Conservation (phyloP, 1,139 yeast species). For the Suhomyces anneliseae region DNA sequence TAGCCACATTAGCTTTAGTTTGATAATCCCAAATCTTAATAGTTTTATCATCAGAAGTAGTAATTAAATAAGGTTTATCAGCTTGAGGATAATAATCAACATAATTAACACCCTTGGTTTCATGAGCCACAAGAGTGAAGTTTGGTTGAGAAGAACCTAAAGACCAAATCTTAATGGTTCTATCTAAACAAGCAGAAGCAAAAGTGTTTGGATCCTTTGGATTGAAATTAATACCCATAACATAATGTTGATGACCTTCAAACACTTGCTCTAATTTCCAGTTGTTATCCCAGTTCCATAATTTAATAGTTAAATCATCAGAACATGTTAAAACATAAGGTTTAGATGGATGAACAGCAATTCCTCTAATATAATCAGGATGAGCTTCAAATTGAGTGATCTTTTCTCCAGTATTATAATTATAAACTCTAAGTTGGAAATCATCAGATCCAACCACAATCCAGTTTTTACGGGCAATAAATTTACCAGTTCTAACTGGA, state of each 20-base stretch:
- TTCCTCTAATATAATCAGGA: constrained; percentile 90
- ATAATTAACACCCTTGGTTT: constrained; percentile 88
- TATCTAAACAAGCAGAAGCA: constrained; percentile 95
- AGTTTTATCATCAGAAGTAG: constrained; percentile 90
- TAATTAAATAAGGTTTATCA: constrained; percentile 92
- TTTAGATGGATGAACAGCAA: constrained; percentile 92
- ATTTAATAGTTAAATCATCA: constrained; percentile 86
- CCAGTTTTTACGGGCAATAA: constrained; percentile 97
- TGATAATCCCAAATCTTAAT: constrained; percentile 97
- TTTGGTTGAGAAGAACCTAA: constrained; percentile 87
- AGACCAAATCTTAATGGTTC: constrained; percentile 96
- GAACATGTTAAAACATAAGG: constrained; percentile 87
- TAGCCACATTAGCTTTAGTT: constrained; percentile 92
- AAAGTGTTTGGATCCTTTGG: constrained; percentile 97
- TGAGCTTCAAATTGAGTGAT: constrained; percentile 96
- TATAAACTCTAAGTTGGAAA: constrained; percentile 87
- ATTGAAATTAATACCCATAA: constrained; percentile 91
- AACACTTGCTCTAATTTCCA: constrained; percentile 91
- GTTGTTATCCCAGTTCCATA: constrained; percentile 96
- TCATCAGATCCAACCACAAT: constrained; percentile 95
- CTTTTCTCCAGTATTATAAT: constrained; percentile 93
- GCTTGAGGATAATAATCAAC: constrained; percentile 97
- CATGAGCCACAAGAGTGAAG: constrained; percentile 89
- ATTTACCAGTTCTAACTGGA: constrained; percentile 94
- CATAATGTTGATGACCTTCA: constrained; percentile 95